These are phyloP conservation scores for Pestalotiopsis sp. DNA, from an alignment of 2,329 filamentous ascomycete species.

Conservation along the genomic window DNA sequence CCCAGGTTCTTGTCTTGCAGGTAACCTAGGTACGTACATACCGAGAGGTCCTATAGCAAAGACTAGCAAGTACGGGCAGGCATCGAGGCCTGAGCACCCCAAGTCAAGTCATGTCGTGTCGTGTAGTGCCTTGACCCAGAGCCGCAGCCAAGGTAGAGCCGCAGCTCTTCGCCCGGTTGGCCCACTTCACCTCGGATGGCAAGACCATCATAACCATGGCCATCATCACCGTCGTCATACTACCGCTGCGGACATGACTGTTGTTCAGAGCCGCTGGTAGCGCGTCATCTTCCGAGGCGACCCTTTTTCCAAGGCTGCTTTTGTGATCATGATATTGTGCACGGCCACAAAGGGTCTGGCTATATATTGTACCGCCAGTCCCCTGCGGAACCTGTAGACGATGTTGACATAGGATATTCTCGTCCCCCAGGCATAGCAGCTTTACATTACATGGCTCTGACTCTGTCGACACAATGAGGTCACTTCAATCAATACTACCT, in stretches of 20 bases:
- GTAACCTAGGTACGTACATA: neutral
- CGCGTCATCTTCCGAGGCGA: neutral
- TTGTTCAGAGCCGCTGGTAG: neutral
- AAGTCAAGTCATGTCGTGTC: neutral
- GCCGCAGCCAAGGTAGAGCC: neutral
- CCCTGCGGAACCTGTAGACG: neutral
- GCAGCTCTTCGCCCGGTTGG: neutral
- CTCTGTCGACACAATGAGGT: neutral
- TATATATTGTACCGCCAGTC: neutral
- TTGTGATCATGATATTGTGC: neutral
- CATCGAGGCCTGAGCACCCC: neutral
- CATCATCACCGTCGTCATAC: neutral
- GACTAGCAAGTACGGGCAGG: neutral
- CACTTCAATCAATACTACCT: neutral
- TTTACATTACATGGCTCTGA: neutral
- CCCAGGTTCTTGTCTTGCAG: neutral
- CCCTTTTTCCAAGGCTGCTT: neutral
- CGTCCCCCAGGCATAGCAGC: neutral
- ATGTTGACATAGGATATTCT: neutral
- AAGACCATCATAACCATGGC: neutral
- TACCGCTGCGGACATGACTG: neutral
- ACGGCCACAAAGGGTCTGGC: neutral
- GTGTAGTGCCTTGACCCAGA: neutral
- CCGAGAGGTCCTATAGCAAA: neutral
- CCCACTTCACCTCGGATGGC: conserved; percentile 6